A percentile compares a stretch with the other conserved stretches of the same genome.
Conservation (phyloP, 305 asterid genomes). For the Withania somnifera region DNA sequence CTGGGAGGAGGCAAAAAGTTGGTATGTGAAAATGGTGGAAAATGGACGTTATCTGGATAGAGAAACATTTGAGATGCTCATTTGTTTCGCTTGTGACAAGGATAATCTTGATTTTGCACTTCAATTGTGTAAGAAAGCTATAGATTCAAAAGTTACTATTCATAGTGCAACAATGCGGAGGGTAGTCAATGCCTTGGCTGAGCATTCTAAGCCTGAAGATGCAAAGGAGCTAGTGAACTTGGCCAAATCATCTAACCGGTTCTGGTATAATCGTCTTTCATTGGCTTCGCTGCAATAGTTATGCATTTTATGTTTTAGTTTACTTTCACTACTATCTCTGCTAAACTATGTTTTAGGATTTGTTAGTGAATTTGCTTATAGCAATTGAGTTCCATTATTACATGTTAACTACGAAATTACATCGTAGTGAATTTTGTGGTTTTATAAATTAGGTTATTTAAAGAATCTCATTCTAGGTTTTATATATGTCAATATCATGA, state of each 20-base stretch:
- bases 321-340: background rate
- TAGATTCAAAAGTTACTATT: slow-evolving; percentile 7
- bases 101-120: slow-evolving; percentile 27
- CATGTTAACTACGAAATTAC: background rate
- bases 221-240: slow-evolving; percentile 26
- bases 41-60: slow-evolving; percentile 19
- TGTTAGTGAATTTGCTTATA: background rate
- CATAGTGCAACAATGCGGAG: slow-evolving; percentile 10
- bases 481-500: background rate
- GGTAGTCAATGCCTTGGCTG: slow-evolving; percentile 22
- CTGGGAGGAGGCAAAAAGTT: slow-evolving; percentile 30
- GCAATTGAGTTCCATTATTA: background rate
- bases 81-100: slow-evolving; percentile 28
- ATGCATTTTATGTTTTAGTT: background rate
- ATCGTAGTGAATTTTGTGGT: background rate
- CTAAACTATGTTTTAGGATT: background rate
- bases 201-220: slow-evolving; percentile 18
- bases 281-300: background rate
- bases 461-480: background rate
- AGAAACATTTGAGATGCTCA: slow-evolving; percentile 21
- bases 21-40: slow-evolving; percentile 23
- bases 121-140: slow-evolving; percentile 27
- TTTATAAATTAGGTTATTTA: background rate
- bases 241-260: background rate
- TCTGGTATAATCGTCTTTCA: background rate